Conservation (phyloP, 768 basidiomycete genomes). For the Collybia mongolica region DNA sequence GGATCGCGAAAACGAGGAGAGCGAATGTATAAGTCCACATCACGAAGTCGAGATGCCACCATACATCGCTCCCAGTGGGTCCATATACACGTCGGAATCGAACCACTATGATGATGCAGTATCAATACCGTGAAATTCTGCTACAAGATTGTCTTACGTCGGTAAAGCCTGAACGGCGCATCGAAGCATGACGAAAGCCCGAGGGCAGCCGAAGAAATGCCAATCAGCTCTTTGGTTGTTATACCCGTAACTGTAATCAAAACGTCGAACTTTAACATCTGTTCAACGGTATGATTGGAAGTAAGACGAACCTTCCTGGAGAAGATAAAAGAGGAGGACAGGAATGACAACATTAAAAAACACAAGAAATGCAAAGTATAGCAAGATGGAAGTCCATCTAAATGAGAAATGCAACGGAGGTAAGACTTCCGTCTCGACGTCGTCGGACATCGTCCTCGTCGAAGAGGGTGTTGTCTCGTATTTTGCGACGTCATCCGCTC, state of each 20-base stretch:
- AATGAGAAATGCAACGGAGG: conserved; percentile 1
- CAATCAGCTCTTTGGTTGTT: conserved; percentile 22
- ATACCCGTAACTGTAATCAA: conserved; percentile 17
- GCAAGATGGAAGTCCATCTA: background rate
- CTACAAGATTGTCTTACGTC: conserved; percentile 15
- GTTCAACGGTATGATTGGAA: background rate
- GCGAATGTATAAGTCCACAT: conserved; percentile 30
- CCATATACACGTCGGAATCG: conserved; percentile 19
- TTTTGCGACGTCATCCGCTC: background rate
- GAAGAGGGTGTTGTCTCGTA: background rate
- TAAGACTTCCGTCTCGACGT: background rate
- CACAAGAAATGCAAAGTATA: conserved; percentile 23
- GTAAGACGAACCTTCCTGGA: conserved; percentile 19
- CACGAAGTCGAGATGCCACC: conserved; percentile 31
- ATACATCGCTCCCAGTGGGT: conserved; percentile 23
- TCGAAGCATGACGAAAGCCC: conserved; percentile 31
- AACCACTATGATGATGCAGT: conserved; percentile 13
- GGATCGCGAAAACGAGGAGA: conserved; percentile 25
- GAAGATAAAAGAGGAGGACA: conserved; percentile 25
- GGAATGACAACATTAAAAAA: conserved; percentile 27
- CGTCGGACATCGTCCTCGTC: background rate
- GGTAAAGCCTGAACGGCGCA: conserved; percentile 25
- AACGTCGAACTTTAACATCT: background rate
- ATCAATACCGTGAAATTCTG: background rate
- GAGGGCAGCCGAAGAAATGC: conserved; percentile 25